phyloP scores from a whole-genome alignment of 495 filamentous ascomycete species.

The Platismatia glauca region DNA sequence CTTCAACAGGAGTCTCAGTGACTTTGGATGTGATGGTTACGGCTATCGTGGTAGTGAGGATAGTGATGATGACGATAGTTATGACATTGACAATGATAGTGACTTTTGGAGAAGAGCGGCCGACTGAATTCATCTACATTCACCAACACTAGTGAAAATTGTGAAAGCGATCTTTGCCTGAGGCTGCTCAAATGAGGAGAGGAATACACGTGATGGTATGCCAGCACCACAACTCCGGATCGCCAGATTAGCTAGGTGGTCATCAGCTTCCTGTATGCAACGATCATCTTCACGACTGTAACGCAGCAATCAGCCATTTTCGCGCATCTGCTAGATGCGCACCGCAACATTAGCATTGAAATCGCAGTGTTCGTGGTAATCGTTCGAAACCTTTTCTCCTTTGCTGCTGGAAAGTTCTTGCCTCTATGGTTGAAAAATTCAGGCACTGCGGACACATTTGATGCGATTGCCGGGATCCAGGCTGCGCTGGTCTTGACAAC shows the following conservation, averaged over 20 bases:
- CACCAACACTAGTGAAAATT: too few relatives aligned
- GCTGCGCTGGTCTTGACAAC: background rate
- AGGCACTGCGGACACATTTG: background rate
- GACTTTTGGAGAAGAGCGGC: slow-evolving; percentile 4
- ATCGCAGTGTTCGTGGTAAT: background rate
- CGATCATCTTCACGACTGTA: background rate
- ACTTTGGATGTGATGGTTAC: background rate
- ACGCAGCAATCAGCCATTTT: background rate
- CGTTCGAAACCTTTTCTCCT: background rate
- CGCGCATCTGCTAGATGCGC: background rate
- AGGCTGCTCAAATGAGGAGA: too few relatives aligned
- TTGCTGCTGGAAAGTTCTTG: background rate
- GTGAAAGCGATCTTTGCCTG: too few relatives aligned
- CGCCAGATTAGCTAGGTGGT: background rate
- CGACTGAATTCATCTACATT: too few relatives aligned
- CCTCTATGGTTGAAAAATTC: background rate
- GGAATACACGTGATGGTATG: too few relatives aligned
- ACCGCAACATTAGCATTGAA: background rate
- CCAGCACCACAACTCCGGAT: background rate
- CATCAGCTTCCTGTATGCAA: background rate
- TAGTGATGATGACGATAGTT: background rate
- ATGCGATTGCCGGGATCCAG: background rate
- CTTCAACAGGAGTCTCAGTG: too few relatives aligned
- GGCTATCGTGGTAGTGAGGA: background rate
- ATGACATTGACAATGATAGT: slow-evolving; percentile 6